Conservation (phyloP, 2,329 filamentous ascomycete species). For the Didymella lethalis region DNA sequence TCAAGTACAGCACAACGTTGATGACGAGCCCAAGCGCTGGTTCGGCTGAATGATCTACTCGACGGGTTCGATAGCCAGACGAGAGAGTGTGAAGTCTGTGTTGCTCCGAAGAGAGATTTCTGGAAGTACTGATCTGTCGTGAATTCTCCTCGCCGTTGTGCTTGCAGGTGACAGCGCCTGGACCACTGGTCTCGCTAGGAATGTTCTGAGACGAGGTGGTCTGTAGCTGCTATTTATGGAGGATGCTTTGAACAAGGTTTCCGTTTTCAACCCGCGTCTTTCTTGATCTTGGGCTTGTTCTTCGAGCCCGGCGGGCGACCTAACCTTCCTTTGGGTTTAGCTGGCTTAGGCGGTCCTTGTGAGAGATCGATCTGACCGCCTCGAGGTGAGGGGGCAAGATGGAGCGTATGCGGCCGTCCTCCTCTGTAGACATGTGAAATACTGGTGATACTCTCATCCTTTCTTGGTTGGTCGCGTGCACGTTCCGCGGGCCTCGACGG, state of each 20-base stretch:
- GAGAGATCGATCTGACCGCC: constrained; percentile 11
- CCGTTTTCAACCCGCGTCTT: constrained; percentile 2
- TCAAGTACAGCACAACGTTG: background rate
- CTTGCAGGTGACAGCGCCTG: background rate
- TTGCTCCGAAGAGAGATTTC: background rate
- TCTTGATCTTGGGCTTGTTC: background rate
- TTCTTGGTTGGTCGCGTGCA: constrained; percentile 2
- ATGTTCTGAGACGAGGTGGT: background rate
- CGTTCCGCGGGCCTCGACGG: background rate
- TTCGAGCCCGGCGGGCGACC: constrained; percentile 26
- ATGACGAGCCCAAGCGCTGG: background rate
- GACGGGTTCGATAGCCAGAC: background rate
- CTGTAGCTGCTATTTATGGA: background rate
- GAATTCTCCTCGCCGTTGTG: background rate
- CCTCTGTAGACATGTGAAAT: background rate
- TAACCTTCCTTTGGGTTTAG: background rate
- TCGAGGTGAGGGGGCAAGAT: constrained; percentile 14
- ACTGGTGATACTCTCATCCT: background rate
- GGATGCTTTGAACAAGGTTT: background rate
- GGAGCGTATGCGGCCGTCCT: constrained; percentile 1
- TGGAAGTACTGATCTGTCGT: background rate
- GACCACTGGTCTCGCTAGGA: background rate
- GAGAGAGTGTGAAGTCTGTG: background rate
- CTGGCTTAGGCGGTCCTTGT: background rate
- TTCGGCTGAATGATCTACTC: background rate